Base-by-base conservation (phyloP, 2,329 filamentous ascomycete genomes). In the Talaromyces sp. region DNA sequence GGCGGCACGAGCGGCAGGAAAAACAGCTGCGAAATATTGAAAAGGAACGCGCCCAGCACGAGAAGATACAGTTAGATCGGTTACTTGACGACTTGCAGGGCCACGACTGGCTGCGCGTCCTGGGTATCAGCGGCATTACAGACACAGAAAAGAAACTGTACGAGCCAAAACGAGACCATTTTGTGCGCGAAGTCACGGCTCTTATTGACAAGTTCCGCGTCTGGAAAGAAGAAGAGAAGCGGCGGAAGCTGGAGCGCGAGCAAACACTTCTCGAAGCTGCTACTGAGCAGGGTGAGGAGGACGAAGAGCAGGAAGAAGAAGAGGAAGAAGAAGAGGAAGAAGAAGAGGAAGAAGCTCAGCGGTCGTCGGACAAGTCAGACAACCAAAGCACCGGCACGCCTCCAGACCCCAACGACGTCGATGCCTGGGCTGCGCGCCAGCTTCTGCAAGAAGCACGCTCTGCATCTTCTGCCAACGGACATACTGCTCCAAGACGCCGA, bases 191-290 rank as follows among this genome's bases (percentile, higher is more conserved):
- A 63, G 93, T 96, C 62, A 84, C 91, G 65, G 83, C 84, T 0
- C 88, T 98, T 32, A 82, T 98, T 22, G 87, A 91, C 65, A 98
- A 97, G 72, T 98, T 97, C 72, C 85, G 87, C 57, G 81, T 85
- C 59, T 98, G 93, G 93, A 92, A 88, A 64, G 84, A 93, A 64
- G 91, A 96, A 72, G 95, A 99, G 75, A 96, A 93, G 78, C 85
- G 89, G 51, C 82, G 91, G 63, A 92, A 92, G 75, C 77, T 86
- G 2, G 89, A 92, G 69, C 91, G 88, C 69, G 91, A 93, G 63
- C 87, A 87, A 55, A 83, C 82, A 3, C 73, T 80, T 25, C 57
- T 56, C 33, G 62, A 62, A 32, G 51, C 60, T 17, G 54, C 61
- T 13, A 56, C 60, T 22, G 54, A 22, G 8, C 51, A 27, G 8